These are phyloP conservation scores for Pittosporum tobira DNA, from an alignment of 129 eudicot genomes.

Conservation along the genomic window DNA sequence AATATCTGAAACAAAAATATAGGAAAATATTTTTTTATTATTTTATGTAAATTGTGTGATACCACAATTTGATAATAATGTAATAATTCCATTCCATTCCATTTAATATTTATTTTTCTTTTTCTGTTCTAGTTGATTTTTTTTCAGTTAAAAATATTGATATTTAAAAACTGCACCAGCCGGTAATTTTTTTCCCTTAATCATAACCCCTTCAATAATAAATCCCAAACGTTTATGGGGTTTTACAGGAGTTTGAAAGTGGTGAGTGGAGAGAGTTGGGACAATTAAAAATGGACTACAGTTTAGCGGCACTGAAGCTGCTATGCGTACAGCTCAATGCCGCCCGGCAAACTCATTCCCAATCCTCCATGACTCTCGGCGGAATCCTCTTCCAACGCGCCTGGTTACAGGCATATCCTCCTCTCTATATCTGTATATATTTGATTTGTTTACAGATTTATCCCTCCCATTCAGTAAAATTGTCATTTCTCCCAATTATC, in stretches of 20 bases:
- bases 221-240: too few species aligned
- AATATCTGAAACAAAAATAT: too few species aligned
- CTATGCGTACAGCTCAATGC: slow-evolving; percentile 45
- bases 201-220: too few species aligned
- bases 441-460: background rate
- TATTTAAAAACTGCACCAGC: too few species aligned
- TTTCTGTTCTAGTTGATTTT: too few species aligned
- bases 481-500: background rate
- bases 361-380: slow-evolving; percentile 35
- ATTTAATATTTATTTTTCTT: too few species aligned
- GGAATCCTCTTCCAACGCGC: slow-evolving; percentile 97
- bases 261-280: background rate
- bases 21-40: too few species aligned
- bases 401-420: slow-evolving; percentile 55
- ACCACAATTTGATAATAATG: too few species aligned
- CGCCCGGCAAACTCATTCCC: slow-evolving; percentile 32
- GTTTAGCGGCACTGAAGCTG: slow-evolving; percentile 65
- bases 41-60: too few species aligned
- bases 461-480: background rate
- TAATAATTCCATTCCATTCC: too few species aligned
- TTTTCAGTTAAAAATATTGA: too few species aligned
- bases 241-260: background rate
- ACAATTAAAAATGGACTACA: slow-evolving; percentile 60
- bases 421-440: background rate
- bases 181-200: too few species aligned